Conservation (phyloP, 176 grass and related monocot species). For the Rhynchospora tenuis region DNA sequence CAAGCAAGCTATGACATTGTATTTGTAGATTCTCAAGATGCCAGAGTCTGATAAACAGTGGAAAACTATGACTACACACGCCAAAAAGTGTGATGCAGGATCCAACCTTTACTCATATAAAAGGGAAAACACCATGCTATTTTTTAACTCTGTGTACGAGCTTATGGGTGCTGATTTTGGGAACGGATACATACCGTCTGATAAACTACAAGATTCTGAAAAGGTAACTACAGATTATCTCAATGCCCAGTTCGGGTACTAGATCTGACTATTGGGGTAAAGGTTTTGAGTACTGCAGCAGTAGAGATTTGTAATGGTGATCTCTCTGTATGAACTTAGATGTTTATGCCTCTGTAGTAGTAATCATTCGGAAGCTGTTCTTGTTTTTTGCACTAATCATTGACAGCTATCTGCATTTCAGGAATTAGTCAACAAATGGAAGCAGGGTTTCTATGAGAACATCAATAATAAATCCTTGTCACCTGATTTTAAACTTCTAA, state of each 20-base stretch:
- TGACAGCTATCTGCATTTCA: background rate
- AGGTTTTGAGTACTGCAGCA: background rate
- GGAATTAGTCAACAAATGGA: background rate
- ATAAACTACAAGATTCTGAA: background rate
- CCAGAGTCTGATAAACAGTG: background rate
- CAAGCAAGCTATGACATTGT: background rate
- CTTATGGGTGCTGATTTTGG: conserved; percentile 10
- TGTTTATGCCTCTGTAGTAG: background rate
- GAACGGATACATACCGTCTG: background rate
- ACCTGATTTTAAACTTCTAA: background rate
- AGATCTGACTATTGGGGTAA: background rate
- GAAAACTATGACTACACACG: conserved; percentile 10
- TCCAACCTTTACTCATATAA: conserved; percentile 7
- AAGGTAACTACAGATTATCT: background rate
- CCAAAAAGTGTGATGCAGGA: conserved; percentile 13
- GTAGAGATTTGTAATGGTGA: background rate
- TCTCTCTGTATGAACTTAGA: background rate
- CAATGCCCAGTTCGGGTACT: background rate
- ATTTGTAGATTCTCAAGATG: conserved; percentile 15
- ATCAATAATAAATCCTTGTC: background rate
- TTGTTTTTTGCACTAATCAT: background rate
- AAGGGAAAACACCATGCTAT: conserved; percentile 6
- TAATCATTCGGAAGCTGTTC: background rate
- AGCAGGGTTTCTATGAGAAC: background rate
- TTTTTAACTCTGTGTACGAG: conserved; percentile 20